Base-by-base conservation (phyloP, 495 filamentous ascomycete genomes). In the Aspergillus homomorphus region DNA sequence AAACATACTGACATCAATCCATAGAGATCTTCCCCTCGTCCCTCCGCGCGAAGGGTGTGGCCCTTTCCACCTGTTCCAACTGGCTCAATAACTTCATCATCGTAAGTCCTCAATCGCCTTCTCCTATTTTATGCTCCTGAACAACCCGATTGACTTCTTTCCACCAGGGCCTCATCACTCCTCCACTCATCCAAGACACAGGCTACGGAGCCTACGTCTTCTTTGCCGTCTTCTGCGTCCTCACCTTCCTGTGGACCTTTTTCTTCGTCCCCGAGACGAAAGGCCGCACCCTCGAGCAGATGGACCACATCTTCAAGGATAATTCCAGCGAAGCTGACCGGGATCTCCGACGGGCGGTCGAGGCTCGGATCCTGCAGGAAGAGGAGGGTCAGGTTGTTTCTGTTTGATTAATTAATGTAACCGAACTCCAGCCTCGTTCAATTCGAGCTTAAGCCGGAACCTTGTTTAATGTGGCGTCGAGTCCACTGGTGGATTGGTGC, bases 11-110 rank as follows among this genome's bases (percentile, higher is more conserved):
- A 22, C 57, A 42, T 57, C 22, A 16, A 0, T 6, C n/a, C 28
- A 7, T 22, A 73, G 78, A 81, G 61, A 74, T 81, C 19, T 81
- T 81, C 62, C 77, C 79, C 1, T 79, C 76, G 0, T 77, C 73
- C 22, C 73, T 81, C 4, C 76, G 82, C 28, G 78, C 81, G 3
- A 82, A 84, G 58, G 76, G 80, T 53, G 75, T 82, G 3, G 78
- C 79, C 19, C 61, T 82, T 15, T 75, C 77, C 1, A 83, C 80
- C 2, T 79, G 74, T 60, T 79, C 78, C 1, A 82, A 80, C 53
- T 84, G 81, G 80, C 56, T 82, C 1, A 82, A 80, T 60, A 84
- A 84, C 62, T 83, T 84, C 59, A 79, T 84, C 43, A 80, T 83
- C 41, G 78, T 75, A 59, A 59, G 69, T 63, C 19, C 23, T 18